Base-by-base conservation (phyloP, 768 basidiomycete species). In the Tulasnella sp. region DNA sequence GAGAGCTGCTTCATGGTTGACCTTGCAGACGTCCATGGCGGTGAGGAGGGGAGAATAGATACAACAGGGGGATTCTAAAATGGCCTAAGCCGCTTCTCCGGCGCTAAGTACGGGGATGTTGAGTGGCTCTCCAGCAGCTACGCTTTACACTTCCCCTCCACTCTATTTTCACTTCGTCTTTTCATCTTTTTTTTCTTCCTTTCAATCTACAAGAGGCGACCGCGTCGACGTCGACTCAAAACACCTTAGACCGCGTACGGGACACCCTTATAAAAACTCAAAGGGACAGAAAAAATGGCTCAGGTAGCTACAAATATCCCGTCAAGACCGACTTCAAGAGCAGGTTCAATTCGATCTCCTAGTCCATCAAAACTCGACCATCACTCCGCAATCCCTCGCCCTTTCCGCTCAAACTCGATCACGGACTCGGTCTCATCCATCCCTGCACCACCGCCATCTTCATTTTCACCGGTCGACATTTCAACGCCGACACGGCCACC, bases 1-100 rank as follows among this genome's bases (percentile, higher is more conserved):
- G 81, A 94, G 85, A 15, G 90, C 84, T 0, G 92, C 92, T 69
- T 95, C 93, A 5, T 88, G 80, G 79, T 90, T 91, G 72, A 92
- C 82, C 80, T 90, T 93, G 82, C 82, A 37, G 64, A 75, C 74
- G 39, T 75, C 74, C 74, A 75, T 75, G 17, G 29, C 34, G 49
- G 52, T 15, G 49, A 37, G 72, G 72, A 42, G 72, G 40, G 15
- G 29, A 73, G 1, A 54, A 40, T 38, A 31, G 38, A 67, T n/a
- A 37, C 7, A 67, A 7, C 5, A 22, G 67, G 29, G 29, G 14
- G 64, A 39, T 69, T 69, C 25, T 36, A 38, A 67, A n/a, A 36
- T 75, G 74, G 38, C 22, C 38, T 73, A n/a, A 37, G 29, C 39
- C 29, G 39, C 42, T 45, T 29, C 34, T 71, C 49, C 49, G 49